Percentiles rank a stretch among this genome's conserved stretches.
Evolutionary conservation across 306 rosid genomes (phyloP).

Genomic region (Trifolium subterraneum): DNA sequence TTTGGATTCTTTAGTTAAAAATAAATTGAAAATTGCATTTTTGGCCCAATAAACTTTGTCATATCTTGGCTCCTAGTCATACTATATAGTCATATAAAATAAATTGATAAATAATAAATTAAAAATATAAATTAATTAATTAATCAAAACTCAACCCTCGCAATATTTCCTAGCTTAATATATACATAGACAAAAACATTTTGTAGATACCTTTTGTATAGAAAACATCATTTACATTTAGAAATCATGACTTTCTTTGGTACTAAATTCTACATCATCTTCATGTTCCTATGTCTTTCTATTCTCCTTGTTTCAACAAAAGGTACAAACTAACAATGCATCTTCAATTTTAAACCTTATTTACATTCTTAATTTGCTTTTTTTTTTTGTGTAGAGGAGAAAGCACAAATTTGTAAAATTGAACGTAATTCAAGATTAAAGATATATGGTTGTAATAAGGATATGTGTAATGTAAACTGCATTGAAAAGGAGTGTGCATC

Average conservation of each 20-base stretch:
- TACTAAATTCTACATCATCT: background rate
- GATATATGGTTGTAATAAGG: too few species aligned
- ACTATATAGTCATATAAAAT: background rate
- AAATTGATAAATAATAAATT: too few species aligned
- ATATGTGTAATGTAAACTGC: too few species aligned
- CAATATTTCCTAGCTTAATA: too few species aligned
- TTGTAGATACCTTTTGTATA: background rate
- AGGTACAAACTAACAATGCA: background rate
- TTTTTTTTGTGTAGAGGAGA: background rate
- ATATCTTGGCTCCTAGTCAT: background rate
- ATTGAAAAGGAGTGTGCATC: too few species aligned
- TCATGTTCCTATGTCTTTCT: background rate
- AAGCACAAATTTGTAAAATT: background rate
- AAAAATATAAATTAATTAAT: too few species aligned
- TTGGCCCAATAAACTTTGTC: background rate
- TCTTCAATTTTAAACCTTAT: background rate
- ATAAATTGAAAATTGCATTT: too few species aligned
- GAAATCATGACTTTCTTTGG: background rate
- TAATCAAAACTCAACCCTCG: too few species aligned
- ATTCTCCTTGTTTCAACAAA: background rate
- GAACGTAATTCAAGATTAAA: too few species aligned
- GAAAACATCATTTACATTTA: background rate
- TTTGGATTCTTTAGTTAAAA: too few species aligned
- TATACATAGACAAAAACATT: background rate
- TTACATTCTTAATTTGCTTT: background rate